A percentile compares a stretch with the other conserved stretches of the same genome.
Evolutionary conservation across 2,329 filamentous ascomycete species (phyloP).

Genomic region (Venturia pyrina): DNA sequence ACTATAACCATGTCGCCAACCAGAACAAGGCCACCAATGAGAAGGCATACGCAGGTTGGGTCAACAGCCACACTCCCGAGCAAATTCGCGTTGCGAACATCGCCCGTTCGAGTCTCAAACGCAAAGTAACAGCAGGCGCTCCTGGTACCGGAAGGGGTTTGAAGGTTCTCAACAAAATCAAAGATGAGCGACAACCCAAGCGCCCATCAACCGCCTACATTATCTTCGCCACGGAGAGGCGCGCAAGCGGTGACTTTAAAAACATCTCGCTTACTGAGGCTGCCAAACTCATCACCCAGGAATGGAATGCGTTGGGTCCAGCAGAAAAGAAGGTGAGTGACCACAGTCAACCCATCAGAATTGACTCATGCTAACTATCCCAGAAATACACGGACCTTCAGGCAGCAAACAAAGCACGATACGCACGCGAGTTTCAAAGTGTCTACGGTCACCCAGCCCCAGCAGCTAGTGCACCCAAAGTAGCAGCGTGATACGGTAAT

Average conservation of each 20-base stretch:
- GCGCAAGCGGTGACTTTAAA: conserved; percentile 39
- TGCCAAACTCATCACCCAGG: conserved; percentile 30
- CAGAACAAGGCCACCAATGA: conserved; percentile 35
- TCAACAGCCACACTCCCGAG: conserved; percentile 43
- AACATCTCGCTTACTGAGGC: conserved; percentile 33
- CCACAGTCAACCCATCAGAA: no score
- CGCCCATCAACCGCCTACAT: conserved; percentile 28
- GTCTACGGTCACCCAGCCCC: conserved; percentile 12
- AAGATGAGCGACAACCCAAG: conserved; percentile 47
- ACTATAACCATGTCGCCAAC: conserved; percentile 42
- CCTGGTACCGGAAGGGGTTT: conserved; percentile 11
- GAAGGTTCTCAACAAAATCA: conserved; percentile 25
- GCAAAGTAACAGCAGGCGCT: conserved; percentile 15
- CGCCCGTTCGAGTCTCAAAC: conserved; percentile 37
- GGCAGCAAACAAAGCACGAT: conserved; percentile 8
- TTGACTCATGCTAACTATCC: background rate
- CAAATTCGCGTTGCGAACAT: conserved; percentile 50
- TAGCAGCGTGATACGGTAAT: background rate
- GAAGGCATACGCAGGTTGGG: conserved; percentile 42
- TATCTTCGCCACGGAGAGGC: conserved; percentile 37
- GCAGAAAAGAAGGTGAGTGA: conserved; percentile 38
- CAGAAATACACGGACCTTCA: conserved; percentile 12
- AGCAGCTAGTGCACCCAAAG: background rate
- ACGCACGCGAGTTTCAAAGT: conserved; percentile 12
- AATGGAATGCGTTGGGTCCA: conserved; percentile 39